Conservation (phyloP, 140 eudicot species). For the Flaveria floridana region DNA sequence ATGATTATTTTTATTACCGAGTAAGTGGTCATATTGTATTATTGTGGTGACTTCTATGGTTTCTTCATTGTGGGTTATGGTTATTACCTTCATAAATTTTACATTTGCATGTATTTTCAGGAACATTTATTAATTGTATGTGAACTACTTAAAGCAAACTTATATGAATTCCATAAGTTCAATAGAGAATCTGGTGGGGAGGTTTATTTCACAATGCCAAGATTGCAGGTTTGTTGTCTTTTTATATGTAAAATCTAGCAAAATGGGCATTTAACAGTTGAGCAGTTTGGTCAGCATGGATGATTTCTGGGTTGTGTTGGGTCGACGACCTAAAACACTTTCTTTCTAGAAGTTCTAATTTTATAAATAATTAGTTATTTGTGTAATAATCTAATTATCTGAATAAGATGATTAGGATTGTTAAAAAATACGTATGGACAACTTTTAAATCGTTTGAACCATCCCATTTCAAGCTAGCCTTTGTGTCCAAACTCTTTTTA, state of each 20-base stretch:
- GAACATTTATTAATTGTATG: slow-evolving; percentile 90
- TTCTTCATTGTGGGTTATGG: neutral
- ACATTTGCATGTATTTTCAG: slow-evolving; percentile 37
- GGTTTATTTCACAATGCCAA: slow-evolving; percentile 95
- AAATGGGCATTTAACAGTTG: neutral
- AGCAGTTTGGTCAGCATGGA: slow-evolving; percentile 5
- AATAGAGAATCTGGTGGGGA: slow-evolving; percentile 95
- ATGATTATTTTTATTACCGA: slow-evolving; percentile 90
- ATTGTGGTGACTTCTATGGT: neutral
- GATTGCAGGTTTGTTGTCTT: slow-evolving; percentile 67
- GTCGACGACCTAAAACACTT: neutral
- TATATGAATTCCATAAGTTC: slow-evolving; percentile 83
- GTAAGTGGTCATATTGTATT: slow-evolving; percentile 47
- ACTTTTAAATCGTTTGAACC: neutral
- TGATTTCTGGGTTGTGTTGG: neutral
- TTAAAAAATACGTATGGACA: neutral
- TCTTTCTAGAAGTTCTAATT: neutral
- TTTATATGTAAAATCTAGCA: neutral
- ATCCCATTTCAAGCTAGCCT: neutral
- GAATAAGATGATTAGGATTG: neutral
- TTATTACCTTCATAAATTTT: neutral
- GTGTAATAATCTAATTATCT: neutral
- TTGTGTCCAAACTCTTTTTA: neutral
- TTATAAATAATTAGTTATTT: neutral
- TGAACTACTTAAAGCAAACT: slow-evolving; percentile 87